Conservation (phyloP, 1,284 basidiomycete species). For the Cerioporus squamosus region DNA sequence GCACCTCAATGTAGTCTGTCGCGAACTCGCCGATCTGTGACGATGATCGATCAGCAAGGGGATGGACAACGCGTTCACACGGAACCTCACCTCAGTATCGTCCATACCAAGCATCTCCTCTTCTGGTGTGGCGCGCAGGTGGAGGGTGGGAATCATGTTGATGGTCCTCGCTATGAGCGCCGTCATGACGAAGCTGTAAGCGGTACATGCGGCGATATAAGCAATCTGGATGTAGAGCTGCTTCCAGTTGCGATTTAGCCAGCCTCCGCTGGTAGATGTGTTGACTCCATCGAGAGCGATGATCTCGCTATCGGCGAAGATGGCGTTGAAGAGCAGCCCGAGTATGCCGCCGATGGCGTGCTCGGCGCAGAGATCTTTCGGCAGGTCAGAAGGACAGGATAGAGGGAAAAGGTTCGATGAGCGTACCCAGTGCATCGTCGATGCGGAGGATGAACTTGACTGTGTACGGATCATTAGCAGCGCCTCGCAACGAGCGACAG, state of each 20-base stretch:
- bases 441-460: slow-evolving; percentile 71
- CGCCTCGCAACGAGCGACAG: no score
- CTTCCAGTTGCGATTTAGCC: slow-evolving; percentile 74
- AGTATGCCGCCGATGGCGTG: slow-evolving; percentile 91
- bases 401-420: background rate
- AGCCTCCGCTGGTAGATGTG: slow-evolving; percentile 69
- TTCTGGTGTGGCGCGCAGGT: slow-evolving; percentile 74
- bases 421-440: slow-evolving; percentile 71
- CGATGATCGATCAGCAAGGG: background rate
- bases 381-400: background rate
- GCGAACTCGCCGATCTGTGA: slow-evolving; percentile 77
- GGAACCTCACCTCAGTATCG: slow-evolving; percentile 70
- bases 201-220: slow-evolving; percentile 75
- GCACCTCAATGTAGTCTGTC: slow-evolving; percentile 79
- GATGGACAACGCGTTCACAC: background rate
- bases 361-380: slow-evolving; percentile 80
- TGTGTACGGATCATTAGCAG: slow-evolving; percentile 28
- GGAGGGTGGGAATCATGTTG: slow-evolving; percentile 79
- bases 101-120: slow-evolving; percentile 90
- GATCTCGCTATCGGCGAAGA: slow-evolving; percentile 74
- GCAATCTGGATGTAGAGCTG: slow-evolving; percentile 86
- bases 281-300: slow-evolving; percentile 80
- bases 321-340: slow-evolving; percentile 77
- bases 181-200: slow-evolving; percentile 71
- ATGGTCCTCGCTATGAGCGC: slow-evolving; percentile 70